Base-by-base conservation (phyloP, 352 stramenopile species). In the Peronospora farinosa region DNA sequence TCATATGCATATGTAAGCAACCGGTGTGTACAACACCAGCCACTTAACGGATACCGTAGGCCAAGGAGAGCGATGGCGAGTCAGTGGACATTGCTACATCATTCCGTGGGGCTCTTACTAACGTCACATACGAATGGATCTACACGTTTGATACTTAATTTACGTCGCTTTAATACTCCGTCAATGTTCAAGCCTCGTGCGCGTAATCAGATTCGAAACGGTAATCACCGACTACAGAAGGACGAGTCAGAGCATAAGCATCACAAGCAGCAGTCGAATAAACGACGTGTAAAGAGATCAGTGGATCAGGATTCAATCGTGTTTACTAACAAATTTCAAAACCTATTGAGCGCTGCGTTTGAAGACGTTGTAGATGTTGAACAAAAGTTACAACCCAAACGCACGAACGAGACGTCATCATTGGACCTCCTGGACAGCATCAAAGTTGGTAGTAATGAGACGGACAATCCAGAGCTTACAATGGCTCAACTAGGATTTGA, bases 261-360 rank as follows among this genome's bases (percentile, higher is more conserved):
- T 30, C 47, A 51, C n/a, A 55, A 69, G 27, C 41, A 63, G 27
- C 47, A 43, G 21, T 12, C 46, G 25, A 63, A 69, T 23, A 57
- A 72, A 38, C 47, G 47, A n/a, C 65, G 47, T n/a, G 16, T 12
- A 11, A 50, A 54, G 30, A 63, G 55, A 27, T 15, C 23, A 6
- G 32, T 27, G 11, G 25, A 56, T 6, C 35, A 61, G 33, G 53
- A 84, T 37, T 47, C 40, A 12, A 60, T 64, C 4, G 72, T 86
- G 37, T 87, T 86, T 47, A 88, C 79, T 16, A 86, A 90, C 69
- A 88, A 90, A 60, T 90, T 90, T 44, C 76, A 88, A 63, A 90
- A 90, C 60, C 51, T 90, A 44, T 50, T 90, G 44, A 88, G 72
- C 41, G 86, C 88, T 51, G 74, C 76, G 11, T 77, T 86, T 15